Conservation (phyloP, 352 stramenopile genomes). For the Hyaloperonospora brassicae region DNA sequence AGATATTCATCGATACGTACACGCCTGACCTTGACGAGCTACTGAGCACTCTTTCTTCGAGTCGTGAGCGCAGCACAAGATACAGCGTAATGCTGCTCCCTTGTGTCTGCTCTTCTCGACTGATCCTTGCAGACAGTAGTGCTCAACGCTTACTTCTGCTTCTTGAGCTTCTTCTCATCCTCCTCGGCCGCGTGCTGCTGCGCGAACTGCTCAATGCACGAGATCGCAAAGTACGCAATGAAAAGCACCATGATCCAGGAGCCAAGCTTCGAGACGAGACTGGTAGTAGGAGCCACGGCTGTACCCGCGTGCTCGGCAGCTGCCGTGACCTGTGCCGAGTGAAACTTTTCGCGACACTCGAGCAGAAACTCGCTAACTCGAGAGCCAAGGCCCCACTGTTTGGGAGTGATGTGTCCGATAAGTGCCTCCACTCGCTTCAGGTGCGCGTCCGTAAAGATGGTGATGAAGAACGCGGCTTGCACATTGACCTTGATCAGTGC, state of each 20-base stretch:
- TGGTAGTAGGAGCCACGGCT: constrained; percentile 37
- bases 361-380: constrained; percentile 82
- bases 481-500: constrained; percentile 89
- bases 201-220: constrained; percentile 87
- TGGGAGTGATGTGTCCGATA: constrained; percentile 66
- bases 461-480: constrained; percentile 88
- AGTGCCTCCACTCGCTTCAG: constrained; percentile 81
- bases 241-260: constrained; percentile 81
- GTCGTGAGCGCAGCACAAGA: not conserved
- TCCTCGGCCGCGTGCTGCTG: constrained; percentile 85
- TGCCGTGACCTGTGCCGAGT: constrained; percentile 60
- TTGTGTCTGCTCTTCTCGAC: not conserved
- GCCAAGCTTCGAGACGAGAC: constrained; percentile 71
- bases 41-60: constrained; percentile 2
- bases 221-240: constrained; percentile 86
- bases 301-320: constrained; percentile 43
- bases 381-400: constrained; percentile 65
- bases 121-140: not conserved
- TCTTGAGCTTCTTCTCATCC: constrained; percentile 83
- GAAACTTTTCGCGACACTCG: constrained; percentile 82
- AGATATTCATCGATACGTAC: constrained; percentile 20
- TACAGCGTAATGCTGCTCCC: not conserved
- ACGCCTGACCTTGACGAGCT: constrained; percentile 7
- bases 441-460: constrained; percentile 83
- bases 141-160: constrained; percentile 36